Evolutionary conservation across 805 yeast genomes (phyloP).

Genomic region (Metschnikowia bowlesiae): DNA sequence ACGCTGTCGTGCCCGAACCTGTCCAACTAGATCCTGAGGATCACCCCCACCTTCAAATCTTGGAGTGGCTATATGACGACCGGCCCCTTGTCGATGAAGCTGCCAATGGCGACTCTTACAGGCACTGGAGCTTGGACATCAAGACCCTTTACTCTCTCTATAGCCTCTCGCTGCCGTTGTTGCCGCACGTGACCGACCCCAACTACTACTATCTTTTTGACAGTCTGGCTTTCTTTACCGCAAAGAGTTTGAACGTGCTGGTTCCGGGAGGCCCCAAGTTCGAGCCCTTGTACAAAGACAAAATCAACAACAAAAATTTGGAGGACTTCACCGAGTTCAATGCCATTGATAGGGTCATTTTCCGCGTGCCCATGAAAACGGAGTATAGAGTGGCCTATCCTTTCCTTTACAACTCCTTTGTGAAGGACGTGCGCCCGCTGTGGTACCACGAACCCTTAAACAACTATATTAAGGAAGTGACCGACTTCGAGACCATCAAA

Average conservation of each 20-base stretch:
- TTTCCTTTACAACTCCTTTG: conserved; percentile 72
- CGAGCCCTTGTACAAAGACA: conserved; percentile 74
- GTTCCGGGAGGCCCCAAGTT: conserved; percentile 96
- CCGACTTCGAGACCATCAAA: conserved; percentile 16
- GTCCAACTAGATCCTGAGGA: conserved; percentile 60
- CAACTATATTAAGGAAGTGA: conserved; percentile 44
- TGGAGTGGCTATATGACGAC: conserved; percentile 78
- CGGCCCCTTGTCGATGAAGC: conserved; percentile 62
- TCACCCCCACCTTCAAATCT: conserved; percentile 53
- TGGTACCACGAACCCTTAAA: conserved; percentile 63
- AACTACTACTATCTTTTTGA: conserved; percentile 73
- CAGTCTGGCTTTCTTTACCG: conserved; percentile 75
- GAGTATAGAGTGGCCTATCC: conserved; percentile 90
- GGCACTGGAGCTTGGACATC: conserved; percentile 61
- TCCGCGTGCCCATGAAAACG: conserved; percentile 69
- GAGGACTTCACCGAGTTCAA: conserved; percentile 90
- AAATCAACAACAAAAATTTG: conserved; percentile 49
- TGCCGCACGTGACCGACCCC: conserved; percentile 53
- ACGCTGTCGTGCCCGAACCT: conserved; percentile 67
- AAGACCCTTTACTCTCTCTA: conserved; percentile 62
- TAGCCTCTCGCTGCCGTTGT: conserved; percentile 65
- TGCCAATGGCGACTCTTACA: conserved; percentile 72
- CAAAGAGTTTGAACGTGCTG: conserved; percentile 82
- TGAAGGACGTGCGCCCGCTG: conserved; percentile 56
- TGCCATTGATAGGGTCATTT: conserved; percentile 79